phyloP scores from a whole-genome alignment of 139 green algal genomes.

The Coelastrella sp. region DNA sequence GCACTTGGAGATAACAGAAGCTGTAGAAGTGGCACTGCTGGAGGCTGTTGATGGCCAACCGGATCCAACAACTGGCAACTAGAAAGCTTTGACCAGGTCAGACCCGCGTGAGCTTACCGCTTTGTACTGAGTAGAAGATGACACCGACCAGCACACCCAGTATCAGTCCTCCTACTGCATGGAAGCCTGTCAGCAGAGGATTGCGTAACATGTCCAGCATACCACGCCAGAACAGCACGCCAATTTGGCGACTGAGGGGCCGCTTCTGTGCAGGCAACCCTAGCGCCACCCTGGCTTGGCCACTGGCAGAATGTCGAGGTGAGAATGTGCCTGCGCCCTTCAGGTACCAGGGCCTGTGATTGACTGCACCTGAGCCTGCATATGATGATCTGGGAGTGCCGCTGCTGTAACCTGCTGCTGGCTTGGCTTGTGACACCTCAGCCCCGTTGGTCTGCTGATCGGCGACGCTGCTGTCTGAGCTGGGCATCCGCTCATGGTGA shows the following conservation, averaged over 20 bases:
- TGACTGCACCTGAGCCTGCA: not conserved
- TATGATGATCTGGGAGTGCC: not conserved
- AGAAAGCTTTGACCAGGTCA: no score
- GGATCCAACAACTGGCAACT: not conserved
- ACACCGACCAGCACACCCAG: slow-evolving; percentile 76
- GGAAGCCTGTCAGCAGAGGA: slow-evolving; percentile 75
- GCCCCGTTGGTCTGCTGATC: slow-evolving; percentile 11
- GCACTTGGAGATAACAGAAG: no score
- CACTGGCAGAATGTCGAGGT: not conserved
- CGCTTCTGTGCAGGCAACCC: slow-evolving; percentile 24
- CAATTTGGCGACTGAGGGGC: slow-evolving; percentile 62
- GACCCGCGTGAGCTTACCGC: not conserved
- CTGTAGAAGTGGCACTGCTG: no score
- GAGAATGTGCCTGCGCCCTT: slow-evolving; percentile 23
- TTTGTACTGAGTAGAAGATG: slow-evolving; percentile 76
- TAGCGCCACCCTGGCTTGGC: not conserved
- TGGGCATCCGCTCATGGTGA: not conserved
- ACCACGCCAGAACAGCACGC: slow-evolving; percentile 77
- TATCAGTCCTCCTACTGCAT: slow-evolving; percentile 62
- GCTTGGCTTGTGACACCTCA: not conserved
- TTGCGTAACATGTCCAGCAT: slow-evolving; percentile 79
- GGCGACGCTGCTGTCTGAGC: not conserved
- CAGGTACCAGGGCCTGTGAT: slow-evolving; percentile 3
- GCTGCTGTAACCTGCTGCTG: not conserved
- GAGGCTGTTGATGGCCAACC: not conserved